Evolutionary conservation across 2,329 filamentous ascomycete species (phyloP), one percentile per base, ranked within the genome.

Genomic region (Trichoderma pleuroti): DNA sequence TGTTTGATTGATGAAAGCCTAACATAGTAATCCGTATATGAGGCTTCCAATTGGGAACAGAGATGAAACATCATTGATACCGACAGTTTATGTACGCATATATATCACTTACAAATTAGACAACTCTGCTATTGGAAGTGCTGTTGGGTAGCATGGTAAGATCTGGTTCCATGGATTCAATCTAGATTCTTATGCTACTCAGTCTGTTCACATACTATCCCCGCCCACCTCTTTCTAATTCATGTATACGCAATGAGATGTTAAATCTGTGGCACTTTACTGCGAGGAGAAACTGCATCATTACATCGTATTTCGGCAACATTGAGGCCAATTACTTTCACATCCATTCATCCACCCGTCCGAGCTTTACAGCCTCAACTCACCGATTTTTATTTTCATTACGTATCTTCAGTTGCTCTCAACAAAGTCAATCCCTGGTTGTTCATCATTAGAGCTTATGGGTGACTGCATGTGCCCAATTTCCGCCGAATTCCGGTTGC

Each of bases 71-170:
- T 24, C 21, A 12, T 52, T 14, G 21, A 1, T 21, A 24, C 1
- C 3, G 11, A 24, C n/a, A 14, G 3, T 14, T 4, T 1, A 1
- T 24, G 11, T 24, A 2, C n/a, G 24, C 5, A 24, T 24, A 0
- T 11, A 1, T 52, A 52, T 4, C 46, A 24, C 1, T 14, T 52
- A 49, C 42, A 21, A n/a, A 49, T 3, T 21, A 5, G 11, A 21
- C 11, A 49, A 49, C 12, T 7, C 0, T 46, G 4, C 18, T 4
- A 46, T 21, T 49, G 10, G 46, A 24, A 52, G 3, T 24, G 46
- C n/a, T 14, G 6, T 52, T 49, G 42, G 1, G 11, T 52, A 24
- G 9, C 11, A 24, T 7, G n/a, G 14, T 4, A 52, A 24, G 46
- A 24, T 12, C 1, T 52, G n/a, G 10, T 24, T 14, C 1, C 46